Conservation (phyloP, 108 stramenopile genomes). For the Nannochloropsis salina region DNA sequence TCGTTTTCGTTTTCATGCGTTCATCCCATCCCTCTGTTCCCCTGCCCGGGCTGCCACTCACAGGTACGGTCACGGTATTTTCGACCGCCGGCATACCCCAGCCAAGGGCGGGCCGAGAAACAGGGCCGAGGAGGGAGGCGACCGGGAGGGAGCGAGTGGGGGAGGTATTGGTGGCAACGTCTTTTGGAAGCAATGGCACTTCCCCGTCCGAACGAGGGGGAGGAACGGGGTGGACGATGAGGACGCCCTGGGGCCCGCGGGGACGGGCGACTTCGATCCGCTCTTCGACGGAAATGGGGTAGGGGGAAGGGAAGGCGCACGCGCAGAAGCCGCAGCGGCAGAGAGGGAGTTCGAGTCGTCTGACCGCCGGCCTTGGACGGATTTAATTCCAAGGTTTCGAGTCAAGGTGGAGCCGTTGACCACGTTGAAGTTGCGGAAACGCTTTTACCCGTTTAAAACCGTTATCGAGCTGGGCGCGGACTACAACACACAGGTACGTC, state of each 20-base stretch:
- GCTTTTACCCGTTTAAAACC: slow-evolving; percentile 42
- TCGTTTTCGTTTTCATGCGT: background rate
- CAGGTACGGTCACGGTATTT: background rate
- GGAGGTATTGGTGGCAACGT: background rate
- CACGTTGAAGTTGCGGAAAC: slow-evolving; percentile 41
- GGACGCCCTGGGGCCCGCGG: background rate
- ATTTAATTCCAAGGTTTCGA: slow-evolving; percentile 35
- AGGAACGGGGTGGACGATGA: background rate
- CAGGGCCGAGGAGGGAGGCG: background rate
- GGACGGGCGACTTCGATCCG: background rate
- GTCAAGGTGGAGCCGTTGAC: slow-evolving; percentile 34
- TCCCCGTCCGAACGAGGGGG: background rate
- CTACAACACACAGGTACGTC: slow-evolving; percentile 36
- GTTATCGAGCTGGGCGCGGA: slow-evolving; percentile 42
- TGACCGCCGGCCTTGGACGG: background rate
- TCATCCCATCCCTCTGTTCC: background rate
- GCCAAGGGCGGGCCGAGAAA: background rate
- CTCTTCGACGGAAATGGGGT: background rate
- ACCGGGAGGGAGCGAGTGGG: background rate
- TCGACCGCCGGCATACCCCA: background rate
- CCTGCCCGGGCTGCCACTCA: background rate
- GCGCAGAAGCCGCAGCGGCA: background rate
- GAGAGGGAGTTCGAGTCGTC: slow-evolving; percentile 4
- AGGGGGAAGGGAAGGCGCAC: background rate
- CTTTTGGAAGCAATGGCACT: background rate